Evolutionary conservation across 78 protist genomes (phyloP).

Genomic region (Dictyostelium purpureum): DNA sequence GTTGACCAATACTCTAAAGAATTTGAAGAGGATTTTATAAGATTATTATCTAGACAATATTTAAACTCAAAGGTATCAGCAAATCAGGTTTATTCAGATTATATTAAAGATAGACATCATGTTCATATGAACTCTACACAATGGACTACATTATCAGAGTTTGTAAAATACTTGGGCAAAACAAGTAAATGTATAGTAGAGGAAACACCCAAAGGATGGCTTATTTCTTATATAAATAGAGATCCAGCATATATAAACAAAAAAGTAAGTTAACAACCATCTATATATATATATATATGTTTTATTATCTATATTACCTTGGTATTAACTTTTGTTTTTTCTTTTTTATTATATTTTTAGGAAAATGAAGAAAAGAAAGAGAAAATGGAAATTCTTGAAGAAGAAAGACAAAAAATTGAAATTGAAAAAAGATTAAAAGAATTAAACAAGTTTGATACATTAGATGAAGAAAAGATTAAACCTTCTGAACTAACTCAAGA

Average conservation of each 20-base stretch:
- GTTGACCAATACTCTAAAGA: slow-evolving; percentile 81
- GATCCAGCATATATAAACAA: slow-evolving; percentile 71
- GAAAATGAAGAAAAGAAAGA: slow-evolving; percentile 34
- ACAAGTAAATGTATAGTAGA: slow-evolving; percentile 88
- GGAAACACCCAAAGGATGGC: slow-evolving; percentile 94
- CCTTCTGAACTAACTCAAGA: slow-evolving; percentile 23
- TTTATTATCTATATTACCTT: no score
- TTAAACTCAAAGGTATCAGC: slow-evolving; percentile 81
- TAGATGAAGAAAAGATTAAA: not conserved
- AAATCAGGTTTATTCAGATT: slow-evolving; percentile 87
- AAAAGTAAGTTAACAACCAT: not conserved
- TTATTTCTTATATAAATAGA: slow-evolving; percentile 83
- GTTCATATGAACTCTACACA: slow-evolving; percentile 90
- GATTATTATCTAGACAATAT: slow-evolving; percentile 76
- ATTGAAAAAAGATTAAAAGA: slow-evolving; percentile 60
- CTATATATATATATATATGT: no score
- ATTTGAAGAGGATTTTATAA: slow-evolving; percentile 90
- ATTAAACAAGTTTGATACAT: not conserved
- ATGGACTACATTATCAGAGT: slow-evolving; percentile 89
- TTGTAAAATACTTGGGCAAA: slow-evolving; percentile 89
- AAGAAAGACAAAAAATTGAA: slow-evolving; percentile 57
- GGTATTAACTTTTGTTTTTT: no score
- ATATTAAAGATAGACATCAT: slow-evolving; percentile 88
- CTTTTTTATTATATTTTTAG: not conserved
- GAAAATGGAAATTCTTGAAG: slow-evolving; percentile 32